These are phyloP conservation scores for Aphanomyces cochlioides DNA, from an alignment of 352 stramenopile genomes.

Conservation along the genomic window DNA sequence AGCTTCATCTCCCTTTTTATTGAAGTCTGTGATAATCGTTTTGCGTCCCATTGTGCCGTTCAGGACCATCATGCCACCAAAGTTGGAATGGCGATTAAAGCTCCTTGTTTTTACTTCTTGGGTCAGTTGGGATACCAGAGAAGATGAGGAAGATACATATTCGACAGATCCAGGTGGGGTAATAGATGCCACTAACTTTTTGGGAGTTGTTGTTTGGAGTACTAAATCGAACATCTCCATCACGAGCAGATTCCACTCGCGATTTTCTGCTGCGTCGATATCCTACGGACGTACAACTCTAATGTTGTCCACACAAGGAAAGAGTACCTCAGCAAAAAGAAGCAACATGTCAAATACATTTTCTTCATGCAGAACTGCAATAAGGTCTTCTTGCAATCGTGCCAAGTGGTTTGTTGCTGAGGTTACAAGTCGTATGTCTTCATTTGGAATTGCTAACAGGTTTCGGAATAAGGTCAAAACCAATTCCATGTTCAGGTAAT, in stretches of 20 bases:
- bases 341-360: slow-evolving; percentile 86
- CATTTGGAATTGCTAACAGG: slow-evolving; percentile 76
- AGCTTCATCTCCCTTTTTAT: slow-evolving; percentile 62
- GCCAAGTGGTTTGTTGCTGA: slow-evolving; percentile 71
- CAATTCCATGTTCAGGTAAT: slow-evolving; percentile 85
- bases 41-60: slow-evolving; percentile 60
- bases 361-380: slow-evolving; percentile 70
- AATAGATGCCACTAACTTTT: slow-evolving; percentile 54
- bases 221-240: slow-evolving; percentile 88
- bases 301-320: not conserved
- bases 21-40: slow-evolving; percentile 71
- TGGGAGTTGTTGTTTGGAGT: slow-evolving; percentile 62
- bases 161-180: not conserved
- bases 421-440: slow-evolving; percentile 74
- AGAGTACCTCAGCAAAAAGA: slow-evolving; percentile 59
- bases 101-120: slow-evolving; percentile 52
- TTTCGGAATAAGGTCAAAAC: slow-evolving; percentile 84
- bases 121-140: slow-evolving; percentile 46
- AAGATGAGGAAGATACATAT: slow-evolving; percentile 7
- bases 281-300: slow-evolving; percentile 38
- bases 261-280: slow-evolving; percentile 78
- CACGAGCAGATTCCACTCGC: slow-evolving; percentile 83
- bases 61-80: slow-evolving; percentile 80
- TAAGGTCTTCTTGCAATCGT: slow-evolving; percentile 77
- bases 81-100: slow-evolving; percentile 68